phyloP scores from a whole-genome alignment of 192 early-diverging fungal genomes.

The Geranomyces michiganensis region DNA sequence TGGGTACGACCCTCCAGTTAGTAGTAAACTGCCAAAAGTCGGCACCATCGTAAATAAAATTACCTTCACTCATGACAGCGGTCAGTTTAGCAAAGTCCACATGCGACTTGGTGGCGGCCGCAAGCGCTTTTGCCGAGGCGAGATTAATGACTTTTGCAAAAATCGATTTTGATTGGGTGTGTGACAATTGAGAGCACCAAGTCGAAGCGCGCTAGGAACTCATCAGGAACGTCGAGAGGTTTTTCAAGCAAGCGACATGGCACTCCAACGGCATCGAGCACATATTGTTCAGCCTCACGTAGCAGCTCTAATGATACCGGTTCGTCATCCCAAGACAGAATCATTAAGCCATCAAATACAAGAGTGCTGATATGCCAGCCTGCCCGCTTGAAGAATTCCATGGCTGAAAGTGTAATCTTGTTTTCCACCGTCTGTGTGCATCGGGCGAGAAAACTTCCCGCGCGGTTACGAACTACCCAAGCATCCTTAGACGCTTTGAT shows the following conservation, averaged over 20 bases:
- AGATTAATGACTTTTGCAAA: slow-evolving; percentile 5
- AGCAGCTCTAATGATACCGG: slow-evolving; percentile 4
- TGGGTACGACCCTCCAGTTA: not conserved
- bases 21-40: slow-evolving; percentile 12
- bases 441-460: slow-evolving; percentile 15
- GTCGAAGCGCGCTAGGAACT: slow-evolving; percentile 8
- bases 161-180: slow-evolving; percentile 2
- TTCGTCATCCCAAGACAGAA: slow-evolving; percentile 16
- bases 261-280: slow-evolving; percentile 1
- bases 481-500: not conserved
- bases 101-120: slow-evolving; percentile 18
- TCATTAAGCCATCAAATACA: slow-evolving; percentile 26
- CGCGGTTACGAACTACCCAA: slow-evolving; percentile 12
- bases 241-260: not conserved
- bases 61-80: not conserved
- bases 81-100: slow-evolving; percentile 9
- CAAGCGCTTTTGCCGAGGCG: slow-evolving; percentile 12
- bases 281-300: slow-evolving; percentile 1
- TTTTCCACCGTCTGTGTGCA: slow-evolving; percentile 18
- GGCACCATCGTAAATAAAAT: not conserved
- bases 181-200: slow-evolving; percentile 2
- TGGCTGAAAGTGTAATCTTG: slow-evolving; percentile 7
- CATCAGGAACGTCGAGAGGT: slow-evolving; percentile 9
- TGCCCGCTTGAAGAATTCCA: slow-evolving; percentile 1
- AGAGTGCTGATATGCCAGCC: slow-evolving; percentile 9